Conservation (phyloP, 2,329 filamentous ascomycete genomes). For the Pyrenophora graminea region DNA sequence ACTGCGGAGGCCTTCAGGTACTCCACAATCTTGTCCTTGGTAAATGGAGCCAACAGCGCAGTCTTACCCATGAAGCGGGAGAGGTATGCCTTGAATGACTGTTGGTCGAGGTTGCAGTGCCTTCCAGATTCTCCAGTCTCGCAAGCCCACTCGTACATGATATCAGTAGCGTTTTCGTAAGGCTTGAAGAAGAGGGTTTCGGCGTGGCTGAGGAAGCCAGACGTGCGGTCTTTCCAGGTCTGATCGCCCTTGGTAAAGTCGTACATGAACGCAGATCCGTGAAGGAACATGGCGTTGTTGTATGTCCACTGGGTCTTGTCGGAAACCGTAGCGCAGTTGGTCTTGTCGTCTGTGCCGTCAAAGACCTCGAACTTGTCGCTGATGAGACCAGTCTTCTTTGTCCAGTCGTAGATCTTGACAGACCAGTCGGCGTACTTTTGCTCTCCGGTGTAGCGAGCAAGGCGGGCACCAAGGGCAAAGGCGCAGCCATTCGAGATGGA, state of each 20-base stretch:
- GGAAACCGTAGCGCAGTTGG: conserved; percentile 54
- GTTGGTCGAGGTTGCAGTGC: conserved; percentile 71
- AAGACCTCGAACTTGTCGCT: conserved; percentile 57
- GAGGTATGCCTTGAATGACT: conserved; percentile 76
- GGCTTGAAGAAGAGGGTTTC: conserved; percentile 59
- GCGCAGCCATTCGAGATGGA: conserved; percentile 79
- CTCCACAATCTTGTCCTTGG: conserved; percentile 44
- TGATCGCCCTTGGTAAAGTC: conserved; percentile 52
- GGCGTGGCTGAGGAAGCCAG: conserved; percentile 61
- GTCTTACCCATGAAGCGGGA: conserved; percentile 63
- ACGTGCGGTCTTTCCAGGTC: conserved; percentile 62
- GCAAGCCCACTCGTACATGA: conserved; percentile 71
- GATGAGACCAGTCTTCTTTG: conserved; percentile 55
- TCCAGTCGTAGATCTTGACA: conserved; percentile 65
- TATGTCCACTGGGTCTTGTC: conserved; percentile 63
- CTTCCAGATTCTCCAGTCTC: conserved; percentile 54
- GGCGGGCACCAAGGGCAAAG: conserved; percentile 77
- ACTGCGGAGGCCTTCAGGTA: conserved; percentile 48
- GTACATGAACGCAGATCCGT: conserved; percentile 62
- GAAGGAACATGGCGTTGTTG: conserved; percentile 60
- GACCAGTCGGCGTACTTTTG: conserved; percentile 65
- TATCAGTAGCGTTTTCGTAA: conserved; percentile 52
- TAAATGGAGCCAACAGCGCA: conserved; percentile 50
- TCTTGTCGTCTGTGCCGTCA: conserved; percentile 58
- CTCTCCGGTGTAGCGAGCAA: conserved; percentile 71